Base-by-base conservation (phyloP, 768 basidiomycete species). In the Amanita rimosa region DNA sequence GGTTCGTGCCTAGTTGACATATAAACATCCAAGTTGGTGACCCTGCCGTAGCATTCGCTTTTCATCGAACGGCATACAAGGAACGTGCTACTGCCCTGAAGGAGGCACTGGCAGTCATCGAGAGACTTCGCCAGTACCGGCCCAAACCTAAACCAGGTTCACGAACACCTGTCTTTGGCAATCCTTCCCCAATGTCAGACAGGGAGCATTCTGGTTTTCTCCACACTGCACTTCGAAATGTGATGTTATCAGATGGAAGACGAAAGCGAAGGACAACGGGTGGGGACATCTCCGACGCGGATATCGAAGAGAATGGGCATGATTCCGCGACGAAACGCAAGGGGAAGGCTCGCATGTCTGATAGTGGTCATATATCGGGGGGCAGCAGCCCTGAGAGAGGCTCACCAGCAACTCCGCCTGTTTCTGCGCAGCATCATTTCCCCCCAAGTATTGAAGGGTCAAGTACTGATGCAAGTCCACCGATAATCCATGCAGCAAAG, bases 1-100 rank as follows among this genome's bases (percentile, higher is more conserved):
- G 70, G 70, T 71, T 31, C 8, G 66, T 50, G 19, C 31, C 16
- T 24, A 2, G 22, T 43, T n/a, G 16, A 17, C 24, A 4, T 24
- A 4, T 34, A 24, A 24, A 24, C 17, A 21, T 10, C n/a, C 33
- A 39, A 26, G 6, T 29, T 51, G 24, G 4, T n/a, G 16, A 9
- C 11, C 17, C 53, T 35, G 11, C 44, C 19, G 3, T 33, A 71
- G 85, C 86, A 0, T 83, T 85, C 55, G 71, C 74, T 16, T 90
- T 90, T 63, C 85, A 89, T 60, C 76, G 71, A n/a, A 81, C 76
- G 3, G 87, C 87, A 8, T 90, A 79, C 60, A 73, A 71, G 55
- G 86, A 89, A 29, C 83, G 86, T 43, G 65, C 87, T 4, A 71
- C 76, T 8, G 64, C 67, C n/a, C 72, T 87, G 5, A 64, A 68